These are phyloP conservation scores for Lithohypha guttulata DNA, from an alignment of 2,329 filamentous ascomycete genomes.

Conservation along the genomic window DNA sequence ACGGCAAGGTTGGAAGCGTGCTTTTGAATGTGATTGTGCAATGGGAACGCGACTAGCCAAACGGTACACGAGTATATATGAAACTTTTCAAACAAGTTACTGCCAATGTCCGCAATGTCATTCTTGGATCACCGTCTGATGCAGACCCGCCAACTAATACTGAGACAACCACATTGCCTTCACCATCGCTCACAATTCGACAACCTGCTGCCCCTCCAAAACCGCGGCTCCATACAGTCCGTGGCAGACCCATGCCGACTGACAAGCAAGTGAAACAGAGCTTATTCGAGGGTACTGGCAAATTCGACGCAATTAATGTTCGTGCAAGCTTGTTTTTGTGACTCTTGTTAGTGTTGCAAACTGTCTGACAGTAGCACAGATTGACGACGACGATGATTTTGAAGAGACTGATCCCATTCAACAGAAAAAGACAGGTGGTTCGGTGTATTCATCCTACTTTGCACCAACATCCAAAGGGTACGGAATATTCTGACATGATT, in stretches of 20 bases:
- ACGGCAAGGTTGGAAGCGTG: too few species aligned
- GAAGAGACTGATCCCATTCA: neutral
- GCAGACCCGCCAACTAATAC: neutral
- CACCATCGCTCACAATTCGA: neutral
- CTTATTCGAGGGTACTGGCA: neutral
- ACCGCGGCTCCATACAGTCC: too few species aligned
- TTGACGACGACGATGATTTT: constrained; percentile 4
- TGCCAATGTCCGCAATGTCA: neutral
- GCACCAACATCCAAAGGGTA: neutral
- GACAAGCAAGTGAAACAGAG: neutral
- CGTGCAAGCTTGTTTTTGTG: neutral
- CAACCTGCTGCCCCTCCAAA: neutral
- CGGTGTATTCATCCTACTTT: neutral
- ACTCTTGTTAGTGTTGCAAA: neutral
- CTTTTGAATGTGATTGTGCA: too few species aligned
- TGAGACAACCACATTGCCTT: too few species aligned
- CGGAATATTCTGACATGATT: neutral
- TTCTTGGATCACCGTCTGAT: neutral
- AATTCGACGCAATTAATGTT: constrained; percentile 3
- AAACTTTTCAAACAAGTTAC: too few species aligned
- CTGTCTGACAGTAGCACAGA: constrained; percentile 1
- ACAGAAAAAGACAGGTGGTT: neutral
- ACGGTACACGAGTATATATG: too few species aligned
- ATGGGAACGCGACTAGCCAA: too few species aligned
- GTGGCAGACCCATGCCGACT: neutral